Evolutionary conservation across 2,329 filamentous ascomycete species (phyloP), one percentile per base, ranked within the genome.

Genomic region (Alternaria arbusti): DNA sequence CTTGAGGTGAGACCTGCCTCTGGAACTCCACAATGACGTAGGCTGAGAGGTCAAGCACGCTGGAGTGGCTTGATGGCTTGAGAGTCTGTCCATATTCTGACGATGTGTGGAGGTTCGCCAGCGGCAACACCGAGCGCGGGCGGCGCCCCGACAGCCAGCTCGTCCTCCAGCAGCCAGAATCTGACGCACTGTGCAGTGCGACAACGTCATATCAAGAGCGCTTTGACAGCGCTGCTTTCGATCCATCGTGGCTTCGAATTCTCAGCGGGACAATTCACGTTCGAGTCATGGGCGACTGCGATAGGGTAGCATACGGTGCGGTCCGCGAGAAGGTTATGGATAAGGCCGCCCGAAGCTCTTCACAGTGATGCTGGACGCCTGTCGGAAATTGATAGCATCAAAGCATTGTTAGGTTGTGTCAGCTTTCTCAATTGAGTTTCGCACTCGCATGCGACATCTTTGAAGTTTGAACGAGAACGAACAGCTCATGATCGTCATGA

Each of bases 401-500:
- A 58, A 36, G 49, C n/a, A 47, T 44, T 50, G 54, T 32, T 55
- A 51, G 23, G 40, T 49, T n/a, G 32, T 61, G 22, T 51, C 15
- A 25, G 22, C 22, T 20, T 46, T 20, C 23, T 17, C 25, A 44
- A 58, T 64, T 45, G 46, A 51, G 44, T 57, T 57, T 45, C n/a
- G 47, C 25, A 54, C 36, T 58, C 46, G 40, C 52, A 47, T 51
- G 49, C 58, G 43, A 49, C 26, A 52, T 36, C n/a, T 32, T 64
- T 61, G 40, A 50, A 61, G 15, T 32, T 67, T 61, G 40, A 50
- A 61, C 56, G 57, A 40, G 40, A 50, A 61, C 56, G 57, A 40
- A 55, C n/a, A 36, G 43, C 61, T 51, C 46, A 59, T 56, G 63
- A 67, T 65, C 63, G 63, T 54, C 63, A 58, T 45, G 40, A 70